Evolutionary conservation across 768 basidiomycete genomes (phyloP).

Genomic region (Floccularia luteovirens): DNA sequence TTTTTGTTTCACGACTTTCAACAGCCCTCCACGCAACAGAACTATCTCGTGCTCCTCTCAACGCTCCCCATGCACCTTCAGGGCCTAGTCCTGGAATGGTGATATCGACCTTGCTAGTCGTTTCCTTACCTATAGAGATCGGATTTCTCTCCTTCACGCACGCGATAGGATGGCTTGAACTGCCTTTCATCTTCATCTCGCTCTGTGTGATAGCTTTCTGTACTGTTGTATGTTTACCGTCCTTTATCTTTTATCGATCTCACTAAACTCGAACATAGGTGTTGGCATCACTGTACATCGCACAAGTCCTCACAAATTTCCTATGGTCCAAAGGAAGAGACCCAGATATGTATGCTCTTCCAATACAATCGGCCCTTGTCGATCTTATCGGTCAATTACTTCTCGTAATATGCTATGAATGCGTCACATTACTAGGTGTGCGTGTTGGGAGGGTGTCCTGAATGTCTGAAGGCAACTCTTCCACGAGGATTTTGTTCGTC

Average conservation of each 20-base stretch:
- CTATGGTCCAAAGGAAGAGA: slow-evolving; percentile 76
- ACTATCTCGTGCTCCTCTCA: slow-evolving; percentile 19
- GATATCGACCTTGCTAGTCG: slow-evolving; percentile 59
- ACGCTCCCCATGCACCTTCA: slow-evolving; percentile 12
- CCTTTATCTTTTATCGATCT: slow-evolving; percentile 5
- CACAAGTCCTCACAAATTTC: slow-evolving; percentile 58
- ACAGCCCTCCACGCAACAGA: slow-evolving; percentile 75
- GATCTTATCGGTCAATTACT: slow-evolving; percentile 79
- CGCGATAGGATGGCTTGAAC: slow-evolving; percentile 69
- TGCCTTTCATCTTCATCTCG: slow-evolving; percentile 61
- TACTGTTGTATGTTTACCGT: slow-evolving; percentile 50
- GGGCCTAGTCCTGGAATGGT: slow-evolving; percentile 44
- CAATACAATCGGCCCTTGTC: slow-evolving; percentile 84
- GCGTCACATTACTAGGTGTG: slow-evolving; percentile 42
- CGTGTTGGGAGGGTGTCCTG: slow-evolving; percentile 17
- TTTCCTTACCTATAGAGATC: slow-evolving; percentile 77
- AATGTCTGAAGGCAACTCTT: too few relatives aligned
- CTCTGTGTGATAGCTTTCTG: slow-evolving; percentile 69
- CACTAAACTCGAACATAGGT: slow-evolving; percentile 41
- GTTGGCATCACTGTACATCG: slow-evolving; percentile 58
- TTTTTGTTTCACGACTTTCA: slow-evolving; percentile 86
- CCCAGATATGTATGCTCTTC: slow-evolving; percentile 92
- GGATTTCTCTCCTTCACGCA: slow-evolving; percentile 64
- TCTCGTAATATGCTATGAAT: slow-evolving; percentile 68
- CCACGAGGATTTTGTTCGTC: too few relatives aligned